Base-by-base conservation (phyloP, 2,329 filamentous ascomycete species). In the Arachnomyces sp. region DNA sequence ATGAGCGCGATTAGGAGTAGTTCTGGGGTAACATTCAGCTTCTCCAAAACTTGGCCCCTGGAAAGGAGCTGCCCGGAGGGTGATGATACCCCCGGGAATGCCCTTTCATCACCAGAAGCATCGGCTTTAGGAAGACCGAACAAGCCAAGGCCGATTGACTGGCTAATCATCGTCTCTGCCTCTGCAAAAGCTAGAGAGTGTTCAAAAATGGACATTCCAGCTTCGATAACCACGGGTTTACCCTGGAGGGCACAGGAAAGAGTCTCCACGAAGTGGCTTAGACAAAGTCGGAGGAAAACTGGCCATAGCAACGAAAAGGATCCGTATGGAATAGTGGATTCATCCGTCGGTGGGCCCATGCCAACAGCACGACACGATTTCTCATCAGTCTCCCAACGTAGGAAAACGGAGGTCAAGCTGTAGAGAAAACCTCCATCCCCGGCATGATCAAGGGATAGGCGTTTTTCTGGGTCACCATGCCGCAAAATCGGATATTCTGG, bases 101-200 rank as follows among this genome's bases (percentile, higher is more conserved):
- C 52, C 16, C 64, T 63, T 9, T 66, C 61, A 33, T 73, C 69
- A 39, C 73, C 58, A 1, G 69, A 46, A 18, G 58, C 50, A 40
- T 49, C 56, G 34, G 58, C 42, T 59, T 70, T 69, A 41, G 73
- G 57, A 48, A 68, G 55, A 16, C 73, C 70, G 53, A 84, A 82
- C 1, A 78, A 53, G 0, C 81, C 79, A 60, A 88, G 77, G 9
- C 82, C 82, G 11, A 94, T 74, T 37, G 88, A 84, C 49, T 81
- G 84, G 51, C 81, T 81, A 34, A 95, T 81, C 48, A 89, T 84
- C 20, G 85, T 82, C 59, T 98, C 92, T 7, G 90, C 90, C 62
- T 98, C 92, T 8, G 90, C 87, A 65, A 96, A 98, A 2, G 90
- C 90, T 7, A 98, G 71, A 0, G 89, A 95, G 56, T 95, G 89